Evolutionary conservation across 2,329 filamentous ascomycete species (phyloP), one percentile per base, ranked within the genome.

Genomic region (Corinectria fuckeliana): DNA sequence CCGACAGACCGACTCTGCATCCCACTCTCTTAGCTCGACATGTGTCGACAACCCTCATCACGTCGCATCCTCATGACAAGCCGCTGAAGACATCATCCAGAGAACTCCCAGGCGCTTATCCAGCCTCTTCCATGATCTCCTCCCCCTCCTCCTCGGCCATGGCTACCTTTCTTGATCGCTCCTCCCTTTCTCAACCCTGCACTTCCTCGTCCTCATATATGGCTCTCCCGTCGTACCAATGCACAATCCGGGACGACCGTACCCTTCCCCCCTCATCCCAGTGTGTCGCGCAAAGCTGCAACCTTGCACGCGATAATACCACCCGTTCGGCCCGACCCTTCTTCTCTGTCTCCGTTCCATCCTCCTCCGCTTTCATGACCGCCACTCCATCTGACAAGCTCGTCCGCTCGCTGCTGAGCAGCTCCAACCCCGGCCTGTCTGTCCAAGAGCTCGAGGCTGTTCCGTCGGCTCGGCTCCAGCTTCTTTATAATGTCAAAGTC

Each of bases 401-500:
- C 42, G 60, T 72, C 55, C 69, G 69, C 34, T 67, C 66, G 10
- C 61, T 73, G 6, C 58, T 72, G 55, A 66, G 55, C 49, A 51
- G 63, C 36, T 63, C 67, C 54, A 67, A 55, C 16, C 70, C 70
- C 45, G 58, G 63, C 23, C 59, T 70, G n/a, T 56, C 69, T 5
- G 56, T 72, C 21, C 63, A 67, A 30, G 62, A 64, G 50, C 54
- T 74, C 20, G 63, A 73, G 39, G 47, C 69, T 14, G 64, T 79
- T 23, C 74, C 74, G 23, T 77, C 77, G 3, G 67, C 72, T 50
- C 72, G 76, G 10, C 74, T 77, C 8, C 77, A 81, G 56, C 75
- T 77, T 53, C 71, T 77, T 50, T 84, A 80, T 69, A 73, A 75
- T 61, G 73, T 82, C 52, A 73, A 71, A 30, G 70, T 80, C 41